Conservation (phyloP, 1,284 basidiomycete species). For the Pseudomicrostroma phylloplanum region DNA sequence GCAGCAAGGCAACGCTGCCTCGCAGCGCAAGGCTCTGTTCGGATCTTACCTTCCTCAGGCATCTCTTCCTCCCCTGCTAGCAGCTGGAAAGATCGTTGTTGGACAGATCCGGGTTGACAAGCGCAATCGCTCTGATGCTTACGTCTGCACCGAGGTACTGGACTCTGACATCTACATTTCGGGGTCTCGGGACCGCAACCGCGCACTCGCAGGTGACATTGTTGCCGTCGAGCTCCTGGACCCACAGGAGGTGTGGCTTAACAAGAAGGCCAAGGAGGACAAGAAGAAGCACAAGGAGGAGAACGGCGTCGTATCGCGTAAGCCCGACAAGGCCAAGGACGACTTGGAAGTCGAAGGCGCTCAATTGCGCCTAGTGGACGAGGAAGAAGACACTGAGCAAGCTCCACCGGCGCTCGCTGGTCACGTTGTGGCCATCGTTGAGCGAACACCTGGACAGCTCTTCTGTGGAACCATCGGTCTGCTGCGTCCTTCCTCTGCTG, state of each 20-base stretch:
- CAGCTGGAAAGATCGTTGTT: constrained; percentile 96
- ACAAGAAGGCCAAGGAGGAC: constrained; percentile 99
- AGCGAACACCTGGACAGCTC: constrained; percentile 95
- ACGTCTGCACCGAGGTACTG: constrained; percentile 96
- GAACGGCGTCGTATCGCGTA: constrained; percentile 74
- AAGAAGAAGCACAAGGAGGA: constrained; percentile 82
- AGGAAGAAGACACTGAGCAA: constrained; percentile 71
- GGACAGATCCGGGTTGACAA: constrained; percentile 97
- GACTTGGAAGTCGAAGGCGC: constrained; percentile 99
- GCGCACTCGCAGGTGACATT: constrained; percentile 95
- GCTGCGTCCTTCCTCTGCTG: constrained; percentile 89
- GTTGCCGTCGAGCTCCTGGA: constrained; percentile 97
- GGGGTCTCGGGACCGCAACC: constrained; percentile 96
- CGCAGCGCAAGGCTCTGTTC: constrained; percentile 95
- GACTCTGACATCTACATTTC: constrained; percentile 89
- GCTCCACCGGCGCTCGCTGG: constrained; percentile 60
- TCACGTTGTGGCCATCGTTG: constrained; percentile 96
- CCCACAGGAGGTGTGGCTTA: constrained; percentile 60
- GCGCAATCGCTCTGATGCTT: constrained; percentile 96
- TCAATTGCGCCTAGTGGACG: constrained; percentile 89
- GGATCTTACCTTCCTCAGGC: constrained; percentile 98
- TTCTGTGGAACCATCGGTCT: constrained; percentile 96
- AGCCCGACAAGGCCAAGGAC: constrained; percentile 99
- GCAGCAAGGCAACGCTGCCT: constrained; percentile 54
- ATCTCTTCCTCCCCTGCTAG: constrained; percentile 87